phyloP scores from a whole-genome alignment of 2,329 filamentous ascomycete species.

The Clarireedia hainanense region DNA sequence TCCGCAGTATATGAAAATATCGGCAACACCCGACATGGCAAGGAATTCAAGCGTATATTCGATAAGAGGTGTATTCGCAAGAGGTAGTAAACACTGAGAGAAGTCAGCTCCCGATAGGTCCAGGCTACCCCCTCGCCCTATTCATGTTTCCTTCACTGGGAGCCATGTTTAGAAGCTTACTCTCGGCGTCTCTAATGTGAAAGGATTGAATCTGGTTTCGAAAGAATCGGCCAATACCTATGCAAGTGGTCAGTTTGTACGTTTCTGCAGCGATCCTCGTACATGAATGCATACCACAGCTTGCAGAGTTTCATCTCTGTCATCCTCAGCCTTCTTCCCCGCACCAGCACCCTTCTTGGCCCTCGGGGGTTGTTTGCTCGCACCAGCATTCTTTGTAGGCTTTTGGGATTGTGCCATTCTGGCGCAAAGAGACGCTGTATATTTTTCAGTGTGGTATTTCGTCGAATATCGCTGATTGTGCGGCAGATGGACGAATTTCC shows the following conservation, averaged over 20 bases:
- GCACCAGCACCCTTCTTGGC: slow-evolving; percentile 22
- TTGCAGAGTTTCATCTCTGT: slow-evolving; percentile 30
- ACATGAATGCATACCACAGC: slow-evolving; percentile 27
- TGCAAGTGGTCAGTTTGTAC: slow-evolving; percentile 11
- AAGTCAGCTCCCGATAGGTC: slow-evolving; percentile 2
- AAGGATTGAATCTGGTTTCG: slow-evolving; percentile 83
- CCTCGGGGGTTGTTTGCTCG: slow-evolving; percentile 16
- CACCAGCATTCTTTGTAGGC: slow-evolving; percentile 16
- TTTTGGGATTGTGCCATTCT: slow-evolving; percentile 20
- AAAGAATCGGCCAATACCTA: slow-evolving; percentile 91
- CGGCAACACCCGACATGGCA: slow-evolving; percentile 88
- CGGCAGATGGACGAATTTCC: neutral
- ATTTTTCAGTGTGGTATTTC: neutral
- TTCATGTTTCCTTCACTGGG: neutral
- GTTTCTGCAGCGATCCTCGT: neutral
- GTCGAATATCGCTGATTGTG: neutral
- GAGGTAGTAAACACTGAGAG: slow-evolving; percentile 76
- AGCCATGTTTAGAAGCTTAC: slow-evolving; percentile 42
- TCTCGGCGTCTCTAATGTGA: slow-evolving; percentile 81
- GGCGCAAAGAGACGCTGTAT: neutral
- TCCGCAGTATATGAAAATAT: slow-evolving; percentile 87
- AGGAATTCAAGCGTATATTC: slow-evolving; percentile 97
- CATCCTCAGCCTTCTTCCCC: slow-evolving; percentile 28
- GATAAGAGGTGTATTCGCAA: slow-evolving; percentile 90
- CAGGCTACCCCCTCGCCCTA: neutral